phyloP scores from a whole-genome alignment of 192 early-diverging fungal genomes.

The Backusella australiensis region DNA sequence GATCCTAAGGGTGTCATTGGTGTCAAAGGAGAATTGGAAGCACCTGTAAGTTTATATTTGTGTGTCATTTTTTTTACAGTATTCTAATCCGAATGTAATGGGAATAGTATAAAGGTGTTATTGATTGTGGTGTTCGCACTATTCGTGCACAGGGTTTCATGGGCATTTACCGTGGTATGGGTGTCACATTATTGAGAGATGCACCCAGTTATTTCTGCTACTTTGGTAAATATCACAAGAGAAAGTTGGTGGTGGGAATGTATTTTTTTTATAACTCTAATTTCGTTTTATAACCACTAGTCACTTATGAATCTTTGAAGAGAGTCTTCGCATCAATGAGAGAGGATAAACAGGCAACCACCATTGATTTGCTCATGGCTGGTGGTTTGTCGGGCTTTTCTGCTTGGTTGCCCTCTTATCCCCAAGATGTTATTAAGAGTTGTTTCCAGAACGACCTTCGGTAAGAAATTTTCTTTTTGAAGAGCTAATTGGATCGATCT shows the following conservation, averaged over 20 bases:
- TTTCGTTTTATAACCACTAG: conserved; percentile 19
- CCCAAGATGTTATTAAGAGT: conserved; percentile 88
- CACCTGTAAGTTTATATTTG: conserved; percentile 27
- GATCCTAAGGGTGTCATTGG: conserved; percentile 35
- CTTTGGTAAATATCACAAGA: conserved; percentile 62
- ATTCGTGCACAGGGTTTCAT: conserved; percentile 71
- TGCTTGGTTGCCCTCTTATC: conserved; percentile 81
- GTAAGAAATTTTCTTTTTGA: conserved; percentile 26
- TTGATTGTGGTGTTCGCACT: conserved; percentile 82
- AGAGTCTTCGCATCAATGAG: conserved; percentile 54
- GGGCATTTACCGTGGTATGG: conserved; percentile 87
- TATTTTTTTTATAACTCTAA: neutral
- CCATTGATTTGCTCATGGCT: conserved; percentile 80
- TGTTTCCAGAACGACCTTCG: conserved; percentile 64
- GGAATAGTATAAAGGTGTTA: conserved; percentile 82
- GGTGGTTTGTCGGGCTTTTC: conserved; percentile 94
- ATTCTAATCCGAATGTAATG: neutral
- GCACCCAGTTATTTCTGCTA: conserved; percentile 90
- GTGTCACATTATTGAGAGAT: conserved; percentile 89
- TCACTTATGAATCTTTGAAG: conserved; percentile 85
- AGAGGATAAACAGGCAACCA: conserved; percentile 59
- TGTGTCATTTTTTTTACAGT: neutral
- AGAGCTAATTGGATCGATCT: neutral
- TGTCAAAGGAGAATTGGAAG: conserved; percentile 27
- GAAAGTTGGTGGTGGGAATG: neutral